phyloP scores from a whole-genome alignment of 2,329 filamentous ascomycete genomes.

The Curvularia eragrostidis region DNA sequence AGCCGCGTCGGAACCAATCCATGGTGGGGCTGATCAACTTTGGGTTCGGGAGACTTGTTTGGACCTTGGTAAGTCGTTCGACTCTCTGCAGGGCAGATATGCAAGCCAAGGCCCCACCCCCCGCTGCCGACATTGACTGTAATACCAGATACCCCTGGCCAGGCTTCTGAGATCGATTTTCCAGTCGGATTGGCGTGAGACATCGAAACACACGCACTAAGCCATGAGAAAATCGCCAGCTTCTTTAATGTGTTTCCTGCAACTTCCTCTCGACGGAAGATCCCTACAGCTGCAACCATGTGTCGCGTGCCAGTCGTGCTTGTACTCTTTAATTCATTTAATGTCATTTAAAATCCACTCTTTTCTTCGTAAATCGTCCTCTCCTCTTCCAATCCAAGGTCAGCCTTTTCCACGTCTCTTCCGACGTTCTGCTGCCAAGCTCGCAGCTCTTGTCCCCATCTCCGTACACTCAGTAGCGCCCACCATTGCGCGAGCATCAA shows the following conservation, averaged over 20 bases:
- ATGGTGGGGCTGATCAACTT: constrained; percentile 14
- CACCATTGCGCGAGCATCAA: constrained; percentile 47
- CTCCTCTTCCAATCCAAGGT: constrained; percentile 4
- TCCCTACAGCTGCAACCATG: neutral
- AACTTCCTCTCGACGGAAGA: neutral
- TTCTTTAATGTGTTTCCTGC: neutral
- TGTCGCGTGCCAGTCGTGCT: neutral
- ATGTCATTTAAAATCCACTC: constrained; percentile 14
- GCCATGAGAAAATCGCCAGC: neutral
- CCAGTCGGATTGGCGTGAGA: constrained; percentile 25
- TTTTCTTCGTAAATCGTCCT: constrained; percentile 14
- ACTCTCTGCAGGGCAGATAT: neutral
- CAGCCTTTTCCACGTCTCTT: constrained; percentile 26
- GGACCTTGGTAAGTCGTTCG: constrained; percentile 23
- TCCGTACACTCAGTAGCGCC: constrained; percentile 37
- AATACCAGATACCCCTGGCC: constrained; percentile 6
- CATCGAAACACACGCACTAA: neutral
- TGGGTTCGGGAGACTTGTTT: constrained; percentile 35
- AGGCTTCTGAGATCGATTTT: constrained; percentile 22
- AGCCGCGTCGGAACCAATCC: neutral
- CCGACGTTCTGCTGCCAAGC: constrained; percentile 4
- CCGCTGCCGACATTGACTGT: constrained; percentile 2
- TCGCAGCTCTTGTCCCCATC: constrained; percentile 33
- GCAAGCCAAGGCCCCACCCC: neutral
- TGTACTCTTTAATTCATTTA: constrained; percentile 12